Conservation (phyloP, 306 rosid genomes). For the Cicer pinnatifidum region DNA sequence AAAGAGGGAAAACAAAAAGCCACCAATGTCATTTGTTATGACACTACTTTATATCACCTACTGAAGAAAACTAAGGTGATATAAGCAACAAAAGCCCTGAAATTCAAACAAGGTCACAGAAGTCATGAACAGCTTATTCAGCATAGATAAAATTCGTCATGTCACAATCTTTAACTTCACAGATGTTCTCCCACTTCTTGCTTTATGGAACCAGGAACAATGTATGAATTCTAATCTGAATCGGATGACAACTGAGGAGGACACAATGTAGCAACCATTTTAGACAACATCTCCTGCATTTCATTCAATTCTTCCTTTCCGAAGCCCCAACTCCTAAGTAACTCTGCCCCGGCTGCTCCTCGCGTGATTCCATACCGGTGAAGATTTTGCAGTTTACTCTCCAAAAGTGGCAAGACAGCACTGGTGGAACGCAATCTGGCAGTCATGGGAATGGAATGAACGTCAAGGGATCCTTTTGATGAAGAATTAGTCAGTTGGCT, state of each 20-base stretch:
- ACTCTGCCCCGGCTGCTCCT: constrained; percentile 68
- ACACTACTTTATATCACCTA: too few relatives aligned
- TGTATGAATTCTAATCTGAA: constrained; percentile 80
- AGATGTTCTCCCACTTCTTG: too few relatives aligned
- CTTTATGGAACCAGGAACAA: too few relatives aligned
- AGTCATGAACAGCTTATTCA: too few relatives aligned
- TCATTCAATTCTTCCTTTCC: constrained; percentile 78
- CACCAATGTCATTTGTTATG: too few relatives aligned
- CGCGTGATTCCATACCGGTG: constrained; percentile 59
- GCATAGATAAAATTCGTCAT: too few relatives aligned
- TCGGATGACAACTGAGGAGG: constrained; percentile 70
- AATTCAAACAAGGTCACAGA: too few relatives aligned
- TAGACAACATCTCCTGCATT: constrained; percentile 76
- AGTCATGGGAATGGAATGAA: constrained; percentile 82
- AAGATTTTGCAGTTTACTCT: constrained; percentile 69
- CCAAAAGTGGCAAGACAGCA: constrained; percentile 68
- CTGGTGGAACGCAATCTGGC: constrained; percentile 86
- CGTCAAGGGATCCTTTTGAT: constrained; percentile 77
- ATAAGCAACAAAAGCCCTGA: too few relatives aligned
- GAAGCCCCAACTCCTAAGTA: constrained; percentile 79
- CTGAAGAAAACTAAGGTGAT: too few relatives aligned
- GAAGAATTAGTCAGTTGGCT: constrained; percentile 50
- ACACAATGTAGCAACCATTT: constrained; percentile 62
- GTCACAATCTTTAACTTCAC: too few relatives aligned
- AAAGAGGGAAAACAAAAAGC: too few relatives aligned